A percentile compares a stretch with the other conserved stretches of the same genome.
Evolutionary conservation across 352 stramenopile species (phyloP).

Genomic region (Globisporangium spinosum): DNA sequence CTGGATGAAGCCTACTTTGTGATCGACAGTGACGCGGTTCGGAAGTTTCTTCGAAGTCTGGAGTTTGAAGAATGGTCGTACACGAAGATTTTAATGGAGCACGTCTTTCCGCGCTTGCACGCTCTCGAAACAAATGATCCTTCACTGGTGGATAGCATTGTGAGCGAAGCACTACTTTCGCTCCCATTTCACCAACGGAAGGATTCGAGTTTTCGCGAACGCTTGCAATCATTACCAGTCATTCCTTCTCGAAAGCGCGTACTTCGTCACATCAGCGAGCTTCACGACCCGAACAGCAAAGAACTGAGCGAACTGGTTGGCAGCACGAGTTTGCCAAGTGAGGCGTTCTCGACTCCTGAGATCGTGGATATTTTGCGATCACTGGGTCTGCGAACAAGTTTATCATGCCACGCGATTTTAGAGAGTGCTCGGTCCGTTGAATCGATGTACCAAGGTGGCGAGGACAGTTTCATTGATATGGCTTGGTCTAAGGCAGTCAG

Average conservation of each 20-base stretch:
- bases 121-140: slow-evolving; percentile 29
- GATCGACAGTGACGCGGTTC: slow-evolving; percentile 27
- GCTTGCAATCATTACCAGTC: slow-evolving; percentile 33
- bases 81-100: slow-evolving; percentile 51
- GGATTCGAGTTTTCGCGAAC: slow-evolving; percentile 44
- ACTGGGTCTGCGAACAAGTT: slow-evolving; percentile 47
- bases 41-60: slow-evolving; percentile 45
- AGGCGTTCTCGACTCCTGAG: slow-evolving; percentile 39
- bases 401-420: slow-evolving; percentile 70
- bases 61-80: slow-evolving; percentile 54
- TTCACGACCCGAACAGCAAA: slow-evolving; percentile 68
- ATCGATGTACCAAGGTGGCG: slow-evolving; percentile 31
- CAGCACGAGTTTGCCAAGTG: slow-evolving; percentile 53
- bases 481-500: slow-evolving; percentile 46
- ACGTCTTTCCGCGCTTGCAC: slow-evolving; percentile 53
- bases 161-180: slow-evolving; percentile 41
- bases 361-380: slow-evolving; percentile 53
- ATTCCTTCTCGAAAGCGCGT: slow-evolving; percentile 55
- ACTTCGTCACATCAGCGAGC: slow-evolving; percentile 45
- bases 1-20: slow-evolving; percentile 53
- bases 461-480: slow-evolving; percentile 15
- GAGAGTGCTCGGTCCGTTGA: slow-evolving; percentile 69
- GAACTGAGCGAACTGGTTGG: slow-evolving; percentile 65
- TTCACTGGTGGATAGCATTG: slow-evolving; percentile 44
- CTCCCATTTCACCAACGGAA: slow-evolving; percentile 53